These are phyloP conservation scores for Globisporangium spinosum DNA, from an alignment of 352 stramenopile species.

Conservation along the genomic window DNA sequence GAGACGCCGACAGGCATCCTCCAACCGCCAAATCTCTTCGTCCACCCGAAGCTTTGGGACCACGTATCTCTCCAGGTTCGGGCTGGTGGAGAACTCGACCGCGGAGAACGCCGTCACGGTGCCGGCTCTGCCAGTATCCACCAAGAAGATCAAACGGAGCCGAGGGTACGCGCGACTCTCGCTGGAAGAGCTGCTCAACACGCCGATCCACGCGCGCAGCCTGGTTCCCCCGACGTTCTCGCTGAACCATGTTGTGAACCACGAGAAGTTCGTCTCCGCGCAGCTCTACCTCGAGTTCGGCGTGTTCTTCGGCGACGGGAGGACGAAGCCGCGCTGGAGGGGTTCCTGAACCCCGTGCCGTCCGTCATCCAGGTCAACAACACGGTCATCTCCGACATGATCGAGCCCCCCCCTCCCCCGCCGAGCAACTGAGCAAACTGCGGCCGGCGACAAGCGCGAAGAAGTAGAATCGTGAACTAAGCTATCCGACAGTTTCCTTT, in stretches of 20 bases:
- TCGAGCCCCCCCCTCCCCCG: conserved; percentile 1
- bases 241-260: conserved; percentile 13
- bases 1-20: not conserved
- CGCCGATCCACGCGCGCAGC: conserved; percentile 7
- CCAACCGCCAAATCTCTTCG: not conserved
- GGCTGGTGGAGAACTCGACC: conserved; percentile 2
- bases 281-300: conserved; percentile 14
- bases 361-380: conserved; percentile 11
- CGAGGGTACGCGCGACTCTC: conserved; percentile 10
- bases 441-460: not conserved
- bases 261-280: conserved; percentile 10
- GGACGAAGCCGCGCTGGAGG: conserved; percentile 14
- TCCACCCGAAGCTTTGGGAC: conserved; percentile 1
- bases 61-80: conserved; percentile 4
- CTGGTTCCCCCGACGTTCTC: not conserved
- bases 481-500: not conserved
- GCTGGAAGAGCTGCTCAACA: conserved; percentile 13
- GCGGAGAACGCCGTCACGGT: not conserved
- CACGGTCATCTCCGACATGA: conserved; percentile 10
- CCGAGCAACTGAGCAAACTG: conserved; percentile 10
- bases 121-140: not conserved
- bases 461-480: not conserved
- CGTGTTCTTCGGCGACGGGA: conserved; percentile 8
- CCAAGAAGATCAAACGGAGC: conserved; percentile 1
- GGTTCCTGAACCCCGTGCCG: conserved; percentile 10